A percentile compares a stretch with the other conserved stretches of the same genome.
Conservation (phyloP, 805 yeast species). For the Candida arabinofermentans region DNA sequence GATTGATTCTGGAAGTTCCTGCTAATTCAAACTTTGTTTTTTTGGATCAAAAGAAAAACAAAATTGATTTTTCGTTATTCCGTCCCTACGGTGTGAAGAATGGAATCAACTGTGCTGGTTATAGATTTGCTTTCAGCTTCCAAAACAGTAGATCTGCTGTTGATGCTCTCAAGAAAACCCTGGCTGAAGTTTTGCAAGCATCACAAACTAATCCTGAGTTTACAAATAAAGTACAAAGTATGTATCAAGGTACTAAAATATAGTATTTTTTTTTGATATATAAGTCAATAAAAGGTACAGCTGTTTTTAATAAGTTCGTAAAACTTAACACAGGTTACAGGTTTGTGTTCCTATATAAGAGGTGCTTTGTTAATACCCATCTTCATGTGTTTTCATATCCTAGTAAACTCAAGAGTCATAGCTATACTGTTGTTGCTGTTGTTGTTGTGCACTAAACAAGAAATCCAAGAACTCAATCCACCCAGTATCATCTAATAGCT, state of each 20-base stretch:
- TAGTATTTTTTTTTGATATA: no score
- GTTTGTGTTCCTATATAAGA: no score
- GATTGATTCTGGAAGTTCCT: conserved; percentile 64
- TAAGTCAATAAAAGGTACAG: no score
- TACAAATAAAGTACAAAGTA: no score
- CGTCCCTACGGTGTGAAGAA: conserved; percentile 43
- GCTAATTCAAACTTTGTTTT: conserved; percentile 83
- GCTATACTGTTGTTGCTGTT: not conserved
- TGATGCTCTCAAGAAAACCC: conserved; percentile 52
- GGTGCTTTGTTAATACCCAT: no score
- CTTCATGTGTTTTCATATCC: no score
- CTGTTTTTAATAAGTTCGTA: no score
- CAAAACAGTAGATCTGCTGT: conserved; percentile 54
- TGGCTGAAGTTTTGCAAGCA: conserved; percentile 52
- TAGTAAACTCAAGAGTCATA: not conserved
- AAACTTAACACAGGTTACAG: no score
- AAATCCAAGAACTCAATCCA: conserved; percentile 27
- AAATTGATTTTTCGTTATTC: conserved; percentile 47
- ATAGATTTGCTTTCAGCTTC: conserved; percentile 78
- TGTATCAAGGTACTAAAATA: no score
- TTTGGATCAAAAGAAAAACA: conserved; percentile 50
- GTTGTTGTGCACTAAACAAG: conserved; percentile 16
- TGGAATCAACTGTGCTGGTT: conserved; percentile 63
- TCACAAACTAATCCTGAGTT: conserved; percentile 54
- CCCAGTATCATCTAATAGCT: conserved; percentile 24